A percentile compares a stretch with the other conserved stretches of the same genome.
Evolutionary conservation across 805 yeast genomes (phyloP).

Genomic region (Lachancea lanzarotensis): DNA sequence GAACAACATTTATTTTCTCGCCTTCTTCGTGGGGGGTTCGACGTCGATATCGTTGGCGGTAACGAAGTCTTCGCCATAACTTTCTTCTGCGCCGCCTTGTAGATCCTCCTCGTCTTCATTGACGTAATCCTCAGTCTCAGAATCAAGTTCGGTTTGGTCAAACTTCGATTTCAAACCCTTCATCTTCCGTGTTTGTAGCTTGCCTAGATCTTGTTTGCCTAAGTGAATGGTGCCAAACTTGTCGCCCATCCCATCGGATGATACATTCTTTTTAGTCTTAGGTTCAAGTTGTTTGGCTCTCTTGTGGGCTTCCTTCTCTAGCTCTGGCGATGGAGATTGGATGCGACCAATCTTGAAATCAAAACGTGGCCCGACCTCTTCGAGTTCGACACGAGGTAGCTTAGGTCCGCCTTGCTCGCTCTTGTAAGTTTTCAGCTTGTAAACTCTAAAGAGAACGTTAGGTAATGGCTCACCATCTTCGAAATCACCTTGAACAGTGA

Average conservation of each 20-base stretch:
- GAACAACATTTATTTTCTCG: constrained; percentile 16
- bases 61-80: constrained; percentile 31
- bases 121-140: constrained; percentile 44
- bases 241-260: constrained; percentile 87
- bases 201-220: constrained; percentile 87
- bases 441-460: constrained; percentile 81
- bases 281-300: constrained; percentile 76
- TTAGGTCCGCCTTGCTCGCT: constrained; percentile 64
- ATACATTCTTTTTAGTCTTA: constrained; percentile 81
- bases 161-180: constrained; percentile 87
- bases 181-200: constrained; percentile 95
- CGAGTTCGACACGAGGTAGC: constrained; percentile 88
- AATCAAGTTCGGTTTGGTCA: constrained; percentile 59
- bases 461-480: constrained; percentile 70
- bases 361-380: constrained; percentile 91
- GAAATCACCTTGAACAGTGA: constrained; percentile 69
- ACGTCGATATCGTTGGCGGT: constrained; percentile 32
- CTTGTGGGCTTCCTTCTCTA: constrained; percentile 82
- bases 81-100: constrained; percentile 22
- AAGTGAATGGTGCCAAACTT: constrained; percentile 94
- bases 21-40: constrained; percentile 28
- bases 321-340: constrained; percentile 73
- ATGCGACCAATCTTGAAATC: constrained; percentile 90
- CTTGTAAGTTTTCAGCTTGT: constrained; percentile 70
- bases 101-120: constrained; percentile 37